Percentiles rank a stretch among this genome's conserved stretches.
These are phyloP conservation scores for Salix purpurea DNA, from an alignment of 345 rosid species.

Conservation along the genomic window DNA sequence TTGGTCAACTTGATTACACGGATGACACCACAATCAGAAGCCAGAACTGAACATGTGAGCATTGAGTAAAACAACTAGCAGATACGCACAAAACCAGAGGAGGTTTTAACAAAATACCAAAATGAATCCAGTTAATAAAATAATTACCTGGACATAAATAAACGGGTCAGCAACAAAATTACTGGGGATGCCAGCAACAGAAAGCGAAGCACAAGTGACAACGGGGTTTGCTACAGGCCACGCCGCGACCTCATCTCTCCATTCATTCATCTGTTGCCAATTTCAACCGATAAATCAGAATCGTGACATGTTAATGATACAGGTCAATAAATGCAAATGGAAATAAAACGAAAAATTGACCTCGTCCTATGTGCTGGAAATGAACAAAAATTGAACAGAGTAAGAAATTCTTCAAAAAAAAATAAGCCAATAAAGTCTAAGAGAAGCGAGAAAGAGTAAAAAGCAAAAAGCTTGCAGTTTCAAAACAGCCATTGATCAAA, in stretches of 20 bases:
- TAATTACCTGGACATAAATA: slow-evolving; percentile 66
- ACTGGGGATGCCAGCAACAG: slow-evolving; percentile 74
- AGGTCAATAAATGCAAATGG: background rate
- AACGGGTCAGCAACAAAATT: slow-evolving; percentile 96
- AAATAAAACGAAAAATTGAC: background rate
- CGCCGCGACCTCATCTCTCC: slow-evolving; percentile 74
- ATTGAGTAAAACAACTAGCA: background rate
- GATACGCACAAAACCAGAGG: background rate
- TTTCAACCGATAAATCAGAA: slow-evolving; percentile 5
- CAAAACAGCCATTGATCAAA: background rate
- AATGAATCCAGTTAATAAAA: background rate
- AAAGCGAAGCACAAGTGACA: slow-evolving; percentile 74
- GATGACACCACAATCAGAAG: background rate
- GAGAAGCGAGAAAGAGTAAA: too few species aligned
- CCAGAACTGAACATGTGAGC: background rate
- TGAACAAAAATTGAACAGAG: background rate
- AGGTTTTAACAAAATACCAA: background rate
- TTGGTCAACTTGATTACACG: background rate
- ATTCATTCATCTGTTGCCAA: slow-evolving; percentile 49
- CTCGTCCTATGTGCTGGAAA: background rate
- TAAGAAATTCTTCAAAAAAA: background rate
- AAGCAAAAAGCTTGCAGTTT: background rate
- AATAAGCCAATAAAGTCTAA: background rate
- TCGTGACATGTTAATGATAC: background rate
- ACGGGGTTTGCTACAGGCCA: slow-evolving; percentile 99